A percentile compares a stretch with the other conserved stretches of the same genome.
phyloP scores from a whole-genome alignment of 192 early-diverging fungal genomes.

The Geranomyces variabilis region DNA sequence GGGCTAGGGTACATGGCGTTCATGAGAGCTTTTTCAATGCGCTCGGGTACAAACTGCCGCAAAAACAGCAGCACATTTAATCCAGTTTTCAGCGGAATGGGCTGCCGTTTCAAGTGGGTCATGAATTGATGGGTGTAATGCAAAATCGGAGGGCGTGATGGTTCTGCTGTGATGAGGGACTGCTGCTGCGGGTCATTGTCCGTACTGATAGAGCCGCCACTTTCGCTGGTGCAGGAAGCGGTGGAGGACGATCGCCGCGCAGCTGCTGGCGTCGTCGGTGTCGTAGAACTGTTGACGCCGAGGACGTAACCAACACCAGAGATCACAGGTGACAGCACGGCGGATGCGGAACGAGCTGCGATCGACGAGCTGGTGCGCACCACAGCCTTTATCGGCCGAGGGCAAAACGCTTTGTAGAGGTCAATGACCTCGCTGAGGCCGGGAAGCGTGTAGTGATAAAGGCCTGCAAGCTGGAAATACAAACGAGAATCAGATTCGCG shows the following conservation, averaged over 20 bases:
- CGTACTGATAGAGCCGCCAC: background rate
- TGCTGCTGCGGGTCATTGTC: background rate
- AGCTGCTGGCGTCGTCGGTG: background rate
- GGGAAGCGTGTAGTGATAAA: conserved; percentile 47
- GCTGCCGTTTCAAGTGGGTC: conserved; percentile 42
- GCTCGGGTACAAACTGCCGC: conserved; percentile 40
- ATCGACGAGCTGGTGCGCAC: conserved; percentile 25
- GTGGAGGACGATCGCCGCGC: background rate
- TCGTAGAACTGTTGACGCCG: background rate
- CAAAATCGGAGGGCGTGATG: conserved; percentile 1
- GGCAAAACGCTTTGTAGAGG: conserved; percentile 41
- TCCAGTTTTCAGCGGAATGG: conserved; percentile 40
- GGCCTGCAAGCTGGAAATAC: conserved; percentile 37
- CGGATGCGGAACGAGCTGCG: conserved; percentile 32
- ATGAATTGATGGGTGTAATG: conserved; percentile 22
- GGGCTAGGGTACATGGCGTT: conserved; percentile 46
- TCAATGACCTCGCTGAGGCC: conserved; percentile 43
- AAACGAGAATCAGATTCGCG: background rate
- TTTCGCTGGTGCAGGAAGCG: background rate
- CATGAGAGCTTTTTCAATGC: conserved; percentile 43
- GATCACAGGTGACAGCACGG: conserved; percentile 35
- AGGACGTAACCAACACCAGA: conserved; percentile 15
- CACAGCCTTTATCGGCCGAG: conserved; percentile 30
- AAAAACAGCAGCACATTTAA: conserved; percentile 34
- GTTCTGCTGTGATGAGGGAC: background rate